Base-by-base conservation (phyloP, 331 rosid species). In the Pyracantha coccinea region DNA sequence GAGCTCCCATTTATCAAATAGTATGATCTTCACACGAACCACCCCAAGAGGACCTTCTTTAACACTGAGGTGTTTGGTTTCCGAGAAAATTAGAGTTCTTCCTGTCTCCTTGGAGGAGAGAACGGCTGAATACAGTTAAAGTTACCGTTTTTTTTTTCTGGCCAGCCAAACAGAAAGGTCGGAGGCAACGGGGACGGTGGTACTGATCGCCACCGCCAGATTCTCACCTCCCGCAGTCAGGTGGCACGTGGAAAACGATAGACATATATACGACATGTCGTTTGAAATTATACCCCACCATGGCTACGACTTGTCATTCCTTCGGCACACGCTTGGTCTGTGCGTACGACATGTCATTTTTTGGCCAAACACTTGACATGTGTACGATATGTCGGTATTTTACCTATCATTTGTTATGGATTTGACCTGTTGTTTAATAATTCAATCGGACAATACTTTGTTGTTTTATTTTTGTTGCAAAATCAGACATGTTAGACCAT, bases 1-100 rank as follows among this genome's bases (percentile, higher is more conserved):
- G 28, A 14, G 60, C 68, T 76, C 73, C 86, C 86, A 83, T 83
- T 50, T 53, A 66, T 47, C 74, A 52, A 74, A 32, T 19, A 1
- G 32, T 14, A 13, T 7, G 50, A 19, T 27, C 62, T 69, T 17
- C 14, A 31, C 50, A n/a, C 20, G 45, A 21, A 35, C 54, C 53
- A 54, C 15, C 47, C 7, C 29, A 70, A 10, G n/a, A 27, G 9
- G 32, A 57, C 15, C 16, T 32, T n/a, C 33, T 55, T 25, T 35
- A 4, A 58, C 8, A 23, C 21, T 72, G 20, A 31, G 19, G 76
- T 9, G 67, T 19, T 73, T 60, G 69, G 50, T 24, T 59, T 28
- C 27, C 68, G 8, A 10, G 19, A 24, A 72, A 72, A 24, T 12
- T 33, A 38, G 45, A 10, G 45, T 38, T 38, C 45, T 2, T 6